phyloP scores from a whole-genome alignment of 179 eudicot genomes.

The Silene coronaria region DNA sequence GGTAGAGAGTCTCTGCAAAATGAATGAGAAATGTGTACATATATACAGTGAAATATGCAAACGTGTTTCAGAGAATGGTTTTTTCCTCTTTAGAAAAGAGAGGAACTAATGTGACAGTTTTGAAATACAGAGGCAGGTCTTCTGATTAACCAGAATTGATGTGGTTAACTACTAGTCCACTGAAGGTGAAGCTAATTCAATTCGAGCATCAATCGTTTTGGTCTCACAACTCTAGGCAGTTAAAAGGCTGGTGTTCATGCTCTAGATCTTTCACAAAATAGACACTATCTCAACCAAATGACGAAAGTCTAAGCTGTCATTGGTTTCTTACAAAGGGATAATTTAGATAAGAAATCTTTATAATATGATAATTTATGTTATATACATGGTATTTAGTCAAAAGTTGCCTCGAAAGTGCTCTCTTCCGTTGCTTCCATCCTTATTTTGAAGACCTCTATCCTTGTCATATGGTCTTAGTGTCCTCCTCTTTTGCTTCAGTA shows the following conservation, averaged over 20 bases:
- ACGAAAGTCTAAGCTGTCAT: neutral
- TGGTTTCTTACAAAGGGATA: neutral
- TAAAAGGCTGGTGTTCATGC: neutral
- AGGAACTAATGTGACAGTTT: neutral
- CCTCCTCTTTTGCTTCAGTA: conserved; percentile 9
- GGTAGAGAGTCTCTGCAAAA: neutral
- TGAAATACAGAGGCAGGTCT: neutral
- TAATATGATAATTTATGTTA: neutral
- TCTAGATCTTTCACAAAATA: neutral
- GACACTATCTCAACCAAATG: neutral
- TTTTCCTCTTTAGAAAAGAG: neutral
- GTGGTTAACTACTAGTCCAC: neutral
- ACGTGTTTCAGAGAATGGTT: neutral
- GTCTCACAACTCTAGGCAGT: conserved; percentile 1
- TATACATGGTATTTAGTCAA: neutral
- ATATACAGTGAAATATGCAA: neutral
- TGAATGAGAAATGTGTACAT: neutral
- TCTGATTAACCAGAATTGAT: neutral
- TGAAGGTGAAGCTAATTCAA: neutral
- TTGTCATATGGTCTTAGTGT: neutral
- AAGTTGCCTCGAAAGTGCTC: neutral
- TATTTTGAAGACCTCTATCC: neutral
- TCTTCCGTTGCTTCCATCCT: neutral
- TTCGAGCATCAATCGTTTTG: neutral
- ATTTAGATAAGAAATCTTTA: neutral